phyloP scores from a whole-genome alignment of 352 stramenopile genomes.

The Phytophthora sojae region DNA sequence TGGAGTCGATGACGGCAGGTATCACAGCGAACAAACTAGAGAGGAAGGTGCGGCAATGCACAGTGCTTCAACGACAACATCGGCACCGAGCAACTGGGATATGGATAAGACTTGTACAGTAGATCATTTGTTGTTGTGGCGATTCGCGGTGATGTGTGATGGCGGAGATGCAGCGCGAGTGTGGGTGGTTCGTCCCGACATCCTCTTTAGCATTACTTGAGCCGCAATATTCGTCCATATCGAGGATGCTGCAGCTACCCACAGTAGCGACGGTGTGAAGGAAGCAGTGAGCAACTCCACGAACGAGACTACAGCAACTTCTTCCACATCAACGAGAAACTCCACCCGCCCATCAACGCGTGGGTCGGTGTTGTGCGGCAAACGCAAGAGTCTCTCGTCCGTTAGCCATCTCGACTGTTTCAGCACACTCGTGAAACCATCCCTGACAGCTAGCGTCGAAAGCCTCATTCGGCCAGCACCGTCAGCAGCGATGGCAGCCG shows the following conservation, averaged over 20 bases:
- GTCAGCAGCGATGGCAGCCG: slow-evolving; percentile 35
- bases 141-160: slow-evolving; percentile 56
- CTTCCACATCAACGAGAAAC: too few species aligned
- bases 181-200: slow-evolving; percentile 31
- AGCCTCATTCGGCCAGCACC: slow-evolving; percentile 10
- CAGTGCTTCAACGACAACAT: slow-evolving; percentile 81
- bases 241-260: too few species aligned
- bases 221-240: too few species aligned
- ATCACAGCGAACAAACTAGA: slow-evolving; percentile 54
- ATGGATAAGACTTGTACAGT: slow-evolving; percentile 27
- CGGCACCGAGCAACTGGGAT: slow-evolving; percentile 65
- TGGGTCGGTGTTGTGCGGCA: too few species aligned
- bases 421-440: slow-evolving; percentile 15
- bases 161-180: slow-evolving; percentile 41
- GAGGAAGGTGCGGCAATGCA: neutral
- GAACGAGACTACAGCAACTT: too few species aligned
- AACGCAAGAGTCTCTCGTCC: neutral
- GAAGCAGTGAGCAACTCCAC: too few species aligned
- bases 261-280: too few species aligned
- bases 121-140: slow-evolving; percentile 58
- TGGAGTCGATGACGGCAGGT: too few species aligned
- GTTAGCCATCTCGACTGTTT: slow-evolving; percentile 14
- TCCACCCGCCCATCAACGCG: too few species aligned
- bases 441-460: neutral
- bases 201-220: neutral